Evolutionary conservation across 2,329 filamentous ascomycete genomes (phyloP).

Genomic region (Fusarium proliferatum): DNA sequence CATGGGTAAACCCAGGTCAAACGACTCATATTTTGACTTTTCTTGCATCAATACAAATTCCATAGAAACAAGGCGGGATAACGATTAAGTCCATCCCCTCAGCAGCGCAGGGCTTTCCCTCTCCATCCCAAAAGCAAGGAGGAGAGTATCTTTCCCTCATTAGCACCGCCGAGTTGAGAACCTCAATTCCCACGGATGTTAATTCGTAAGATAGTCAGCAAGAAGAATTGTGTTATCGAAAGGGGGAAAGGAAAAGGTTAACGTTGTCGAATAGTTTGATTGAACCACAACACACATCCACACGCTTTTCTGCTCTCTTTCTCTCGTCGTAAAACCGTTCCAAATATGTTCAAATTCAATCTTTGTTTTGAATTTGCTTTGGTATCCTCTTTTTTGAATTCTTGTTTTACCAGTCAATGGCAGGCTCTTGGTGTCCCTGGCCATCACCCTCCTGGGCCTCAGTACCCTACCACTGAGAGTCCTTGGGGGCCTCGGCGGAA

Average conservation of each 20-base stretch:
- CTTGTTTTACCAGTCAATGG: constrained; percentile 34
- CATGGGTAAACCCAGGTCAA: constrained; percentile 35
- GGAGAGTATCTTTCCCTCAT: constrained; percentile 99
- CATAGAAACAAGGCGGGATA: constrained; percentile 67
- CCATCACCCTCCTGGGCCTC: constrained; percentile 29
- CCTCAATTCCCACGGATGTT: constrained; percentile 47
- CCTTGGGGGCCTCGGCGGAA: constrained; percentile 65
- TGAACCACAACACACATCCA: constrained; percentile 40
- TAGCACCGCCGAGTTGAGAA: constrained; percentile 77
- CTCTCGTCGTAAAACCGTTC: constrained; percentile 28
- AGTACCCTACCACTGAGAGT: constrained; percentile 63
- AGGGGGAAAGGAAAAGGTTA: constrained; percentile 15
- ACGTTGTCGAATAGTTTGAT: constrained; percentile 43
- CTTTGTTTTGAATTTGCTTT: constrained; percentile 24
- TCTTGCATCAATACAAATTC: constrained; percentile 43
- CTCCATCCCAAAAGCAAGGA: constrained; percentile 55
- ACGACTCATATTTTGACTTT: constrained; percentile 43
- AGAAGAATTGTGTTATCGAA: constrained; percentile 33
- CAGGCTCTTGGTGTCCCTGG: neutral
- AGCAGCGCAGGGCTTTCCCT: constrained; percentile 99
- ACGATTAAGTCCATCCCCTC: constrained; percentile 90
- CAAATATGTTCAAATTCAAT: constrained; percentile 20
- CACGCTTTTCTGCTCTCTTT: constrained; percentile 29
- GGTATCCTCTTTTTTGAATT: constrained; percentile 33
- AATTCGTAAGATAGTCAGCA: constrained; percentile 40